Evolutionary conservation across 306 rosid genomes (phyloP), one percentile per base, ranked within the genome.

Genomic region (Datisca glomerata): DNA sequence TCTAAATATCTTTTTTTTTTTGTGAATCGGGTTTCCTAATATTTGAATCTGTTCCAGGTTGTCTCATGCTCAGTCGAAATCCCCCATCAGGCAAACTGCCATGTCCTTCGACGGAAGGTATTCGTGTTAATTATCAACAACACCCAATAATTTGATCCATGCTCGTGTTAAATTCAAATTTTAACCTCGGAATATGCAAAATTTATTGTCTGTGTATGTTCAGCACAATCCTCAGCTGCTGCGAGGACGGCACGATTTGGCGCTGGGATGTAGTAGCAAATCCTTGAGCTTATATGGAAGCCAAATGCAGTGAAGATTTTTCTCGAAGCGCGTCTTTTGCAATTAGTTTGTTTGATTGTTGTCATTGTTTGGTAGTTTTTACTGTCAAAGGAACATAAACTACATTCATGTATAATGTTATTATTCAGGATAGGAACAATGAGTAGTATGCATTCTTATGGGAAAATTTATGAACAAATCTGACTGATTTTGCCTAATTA

Each of bases 211-310:
- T 13, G 52, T 18, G 38, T 22, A 44, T 45, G n/a, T 72, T 72
- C 70, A 89, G 98, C 36, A 89, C 76, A 55, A 84, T 89, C 55
- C 81, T 91, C 55, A 45, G 86, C 59, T 75, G 98, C 74, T 78
- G 86, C 21, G 95, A 91, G 53, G 92, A 84, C n/a, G 96, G 96
- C 51, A 84, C 95, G 12, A 80, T 91, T 56, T 91, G 98, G 98
- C 96, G 93, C n/a, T 91, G 96, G 98, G 98, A 91, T 63, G 85
- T 50, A 12, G 43, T 60, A 21, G 25, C 71, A 8, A 2, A 19
- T 10, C 4, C 44, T 18, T 39, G 36, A 31, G 4, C 6, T 2
- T 11, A 8, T 9, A 14, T 18, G 23, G 17, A 2, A 31, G 36
- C 36, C 36, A 8, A 8, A 8, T 14, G n/a, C 9, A 3, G 36